phyloP scores from a whole-genome alignment of 2,329 filamentous ascomycete genomes.

The Alternaria triticimaculans region DNA sequence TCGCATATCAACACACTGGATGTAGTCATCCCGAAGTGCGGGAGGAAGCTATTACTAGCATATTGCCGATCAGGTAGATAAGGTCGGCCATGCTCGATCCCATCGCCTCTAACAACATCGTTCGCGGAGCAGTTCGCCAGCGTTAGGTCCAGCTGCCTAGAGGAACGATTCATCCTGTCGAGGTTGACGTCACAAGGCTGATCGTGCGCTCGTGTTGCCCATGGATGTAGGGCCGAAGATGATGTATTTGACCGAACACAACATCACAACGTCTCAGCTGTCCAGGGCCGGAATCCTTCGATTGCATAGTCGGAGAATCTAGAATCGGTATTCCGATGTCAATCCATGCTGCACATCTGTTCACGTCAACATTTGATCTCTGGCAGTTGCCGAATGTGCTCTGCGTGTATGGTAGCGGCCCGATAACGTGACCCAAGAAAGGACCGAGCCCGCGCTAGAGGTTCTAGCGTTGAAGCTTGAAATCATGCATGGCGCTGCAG shows the following conservation, averaged over 20 bases:
- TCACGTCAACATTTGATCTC: background rate
- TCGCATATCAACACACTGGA: background rate
- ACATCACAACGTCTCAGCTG: constrained; percentile 1
- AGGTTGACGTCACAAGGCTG: constrained; percentile 10
- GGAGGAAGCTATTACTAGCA: background rate
- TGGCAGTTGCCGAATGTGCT: background rate
- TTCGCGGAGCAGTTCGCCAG: background rate
- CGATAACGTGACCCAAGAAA: constrained; percentile 4
- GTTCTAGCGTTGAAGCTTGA: constrained; percentile 10
- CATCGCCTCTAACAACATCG: background rate
- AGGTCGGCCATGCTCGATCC: background rate
- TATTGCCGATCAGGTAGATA: background rate
- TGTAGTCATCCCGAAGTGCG: background rate
- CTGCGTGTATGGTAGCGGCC: background rate
- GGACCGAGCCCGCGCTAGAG: constrained; percentile 5
- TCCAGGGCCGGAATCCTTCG: background rate
- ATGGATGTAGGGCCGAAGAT: constrained; percentile 16
- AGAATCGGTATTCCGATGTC: constrained; percentile 3
- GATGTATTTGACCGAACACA: background rate
- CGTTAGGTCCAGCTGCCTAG: background rate
- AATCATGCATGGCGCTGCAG: constrained; percentile 5
- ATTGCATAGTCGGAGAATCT: constrained; percentile 1
- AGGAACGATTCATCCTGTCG: background rate
- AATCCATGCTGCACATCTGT: constrained; percentile 7
- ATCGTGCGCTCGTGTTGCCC: constrained; percentile 4